Evolutionary conservation across 78 protist genomes (phyloP), one percentile per base, ranked within the genome.

Genomic region (Dictyostelium capitatum): DNA sequence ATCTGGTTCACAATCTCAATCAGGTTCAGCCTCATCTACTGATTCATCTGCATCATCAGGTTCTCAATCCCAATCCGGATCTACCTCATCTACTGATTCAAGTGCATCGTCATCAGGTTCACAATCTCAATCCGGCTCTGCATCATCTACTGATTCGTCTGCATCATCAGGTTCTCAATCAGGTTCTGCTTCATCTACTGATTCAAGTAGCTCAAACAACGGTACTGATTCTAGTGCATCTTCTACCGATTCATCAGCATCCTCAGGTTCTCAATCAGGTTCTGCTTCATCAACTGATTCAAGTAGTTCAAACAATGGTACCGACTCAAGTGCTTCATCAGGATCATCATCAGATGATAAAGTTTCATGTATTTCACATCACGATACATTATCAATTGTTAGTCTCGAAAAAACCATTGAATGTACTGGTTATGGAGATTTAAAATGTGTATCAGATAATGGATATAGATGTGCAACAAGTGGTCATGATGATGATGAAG

Each of bases 321-420:
- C 65, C 5, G 14, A 19, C 1, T 62, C 70, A 19, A 32, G 67
- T 1, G 1, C 28, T 32, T 43, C 25, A 11, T 15, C 47, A 30
- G 75, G 75, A 15, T 67, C 75, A 12, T 65, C 74, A 67, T 67
- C 75, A 28, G 75, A 67, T 67, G 75, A 47, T 1, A 67, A 67
- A 32, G 37, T 37, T 28, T 30, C 41, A 12, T 67, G 75, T 67
- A 32, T 67, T 32, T 67, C 75, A 30, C 37, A 12, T 19, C 75
- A 67, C 4, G 47, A 67, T 15, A 67, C 75, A 14, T 43, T 67
- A 15, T 67, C 75, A 32, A 32, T 67, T 37, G 30, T 15, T 32
- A 67, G 43, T 32, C 11, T 32, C 0, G 70, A 62, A 62, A 1
- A 37, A 37, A 51, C 56, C 56, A 67, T 67, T 67, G 75, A 67